Percentiles rank a stretch among this genome's conserved stretches.
Conservation (phyloP, 495 filamentous ascomycete species). For the Hypomontagnella submonticulosa region DNA sequence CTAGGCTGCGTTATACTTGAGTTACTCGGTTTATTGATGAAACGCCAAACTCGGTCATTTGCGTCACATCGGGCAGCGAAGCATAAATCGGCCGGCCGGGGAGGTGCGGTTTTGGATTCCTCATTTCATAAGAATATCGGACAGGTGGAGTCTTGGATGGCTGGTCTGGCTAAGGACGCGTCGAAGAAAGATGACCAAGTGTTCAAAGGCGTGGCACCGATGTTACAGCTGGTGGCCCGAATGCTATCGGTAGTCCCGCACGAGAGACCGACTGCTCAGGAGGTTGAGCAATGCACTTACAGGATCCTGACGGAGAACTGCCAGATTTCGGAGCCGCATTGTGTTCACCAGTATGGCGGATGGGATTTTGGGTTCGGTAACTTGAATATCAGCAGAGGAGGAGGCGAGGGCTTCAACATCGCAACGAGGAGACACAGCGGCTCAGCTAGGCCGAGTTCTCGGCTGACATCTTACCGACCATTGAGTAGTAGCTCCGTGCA, state of each 20-base stretch:
- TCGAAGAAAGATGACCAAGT: constrained; percentile 69
- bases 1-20: constrained; percentile 77
- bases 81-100: constrained; percentile 71
- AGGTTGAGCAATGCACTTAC: constrained; percentile 58
- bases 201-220: constrained; percentile 59
- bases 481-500: constrained; percentile 28
- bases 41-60: constrained; percentile 77
- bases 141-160: constrained; percentile 84
- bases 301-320: constrained; percentile 58
- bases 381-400: constrained; percentile 36
- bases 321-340: constrained; percentile 58
- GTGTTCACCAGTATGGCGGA: constrained; percentile 53
- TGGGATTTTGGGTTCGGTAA: constrained; percentile 48
- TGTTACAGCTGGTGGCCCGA: constrained; percentile 56
- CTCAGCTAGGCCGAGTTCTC: constrained; percentile 27
- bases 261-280: constrained; percentile 56
- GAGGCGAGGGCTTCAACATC: constrained; percentile 37
- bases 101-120: constrained; percentile 75
- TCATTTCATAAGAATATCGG: constrained; percentile 86
- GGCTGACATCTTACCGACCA: constrained; percentile 17
- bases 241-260: constrained; percentile 60
- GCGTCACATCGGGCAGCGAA: constrained; percentile 76
- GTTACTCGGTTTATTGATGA: constrained; percentile 75
- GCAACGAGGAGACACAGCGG: constrained; percentile 36
- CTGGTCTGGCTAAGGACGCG: constrained; percentile 71